These are phyloP conservation scores for Thelonectria rubi DNA, from an alignment of 2,329 filamentous ascomycete genomes.

Conservation along the genomic window DNA sequence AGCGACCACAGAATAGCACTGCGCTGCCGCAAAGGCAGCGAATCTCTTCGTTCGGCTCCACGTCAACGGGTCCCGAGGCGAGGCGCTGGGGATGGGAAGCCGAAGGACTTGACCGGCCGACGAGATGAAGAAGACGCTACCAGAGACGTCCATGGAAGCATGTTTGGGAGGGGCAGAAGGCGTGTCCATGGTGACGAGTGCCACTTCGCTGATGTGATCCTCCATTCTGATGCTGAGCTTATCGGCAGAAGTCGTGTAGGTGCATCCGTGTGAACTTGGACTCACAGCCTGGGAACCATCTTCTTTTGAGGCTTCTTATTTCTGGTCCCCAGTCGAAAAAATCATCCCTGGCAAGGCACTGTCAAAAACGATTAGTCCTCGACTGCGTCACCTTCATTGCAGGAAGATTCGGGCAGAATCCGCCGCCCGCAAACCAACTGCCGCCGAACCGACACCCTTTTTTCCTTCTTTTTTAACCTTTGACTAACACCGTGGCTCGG, in stretches of 20 bases:
- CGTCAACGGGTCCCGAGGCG: neutral
- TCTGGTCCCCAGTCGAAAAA: neutral
- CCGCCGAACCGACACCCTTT: neutral
- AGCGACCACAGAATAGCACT: neutral
- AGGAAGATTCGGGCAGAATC: neutral
- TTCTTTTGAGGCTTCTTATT: neutral
- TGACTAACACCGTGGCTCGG: neutral
- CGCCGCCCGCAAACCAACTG: neutral
- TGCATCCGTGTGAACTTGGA: neutral
- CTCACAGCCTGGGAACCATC: neutral
- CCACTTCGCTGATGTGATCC: neutral
- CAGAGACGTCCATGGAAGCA: neutral
- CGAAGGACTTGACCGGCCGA: neutral
- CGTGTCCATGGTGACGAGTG: neutral
- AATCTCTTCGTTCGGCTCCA: conserved; percentile 4
- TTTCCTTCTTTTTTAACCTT: too few species aligned
- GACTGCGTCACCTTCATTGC: too few species aligned
- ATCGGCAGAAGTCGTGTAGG: neutral
- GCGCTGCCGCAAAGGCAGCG: neutral
- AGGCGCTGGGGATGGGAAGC: conserved; percentile 10
- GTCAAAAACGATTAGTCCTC: neutral
- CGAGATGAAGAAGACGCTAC: conserved; percentile 9
- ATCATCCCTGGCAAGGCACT: neutral
- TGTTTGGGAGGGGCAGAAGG: neutral
- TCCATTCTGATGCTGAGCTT: neutral